A percentile compares a stretch with the other conserved stretches of the same genome.
phyloP scores from a whole-genome alignment of 2,329 filamentous ascomycete genomes.

The Xylariaceae sp. region DNA sequence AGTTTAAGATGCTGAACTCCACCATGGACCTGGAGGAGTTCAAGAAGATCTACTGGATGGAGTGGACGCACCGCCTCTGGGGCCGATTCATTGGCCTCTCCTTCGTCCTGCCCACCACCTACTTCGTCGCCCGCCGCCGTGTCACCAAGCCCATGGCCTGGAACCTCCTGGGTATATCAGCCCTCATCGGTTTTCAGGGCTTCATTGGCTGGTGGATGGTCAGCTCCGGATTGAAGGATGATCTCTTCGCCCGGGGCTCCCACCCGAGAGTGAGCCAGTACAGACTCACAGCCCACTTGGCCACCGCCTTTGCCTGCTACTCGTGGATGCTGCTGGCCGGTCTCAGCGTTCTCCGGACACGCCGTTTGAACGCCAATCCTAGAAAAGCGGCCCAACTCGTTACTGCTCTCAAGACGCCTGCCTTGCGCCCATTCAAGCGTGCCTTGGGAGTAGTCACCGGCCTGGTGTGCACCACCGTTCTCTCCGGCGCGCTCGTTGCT shows the following conservation, averaged over 20 bases:
- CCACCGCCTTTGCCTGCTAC: constrained; percentile 89
- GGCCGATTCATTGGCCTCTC: constrained; percentile 86
- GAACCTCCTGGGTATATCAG: constrained; percentile 78
- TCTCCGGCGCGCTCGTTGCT: constrained; percentile 91
- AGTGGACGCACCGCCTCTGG: constrained; percentile 96
- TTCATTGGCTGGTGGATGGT: constrained; percentile 99
- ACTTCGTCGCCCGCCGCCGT: constrained; percentile 78
- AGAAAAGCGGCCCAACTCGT: constrained; percentile 59
- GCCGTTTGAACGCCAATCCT: constrained; percentile 67
- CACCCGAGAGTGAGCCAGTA: constrained; percentile 95
- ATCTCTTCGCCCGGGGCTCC: constrained; percentile 85
- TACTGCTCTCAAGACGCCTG: constrained; percentile 61
- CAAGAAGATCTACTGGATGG: constrained; percentile 99
- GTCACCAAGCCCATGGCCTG: constrained; percentile 76
- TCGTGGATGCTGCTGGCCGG: constrained; percentile 91
- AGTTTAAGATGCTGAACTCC: constrained; percentile 88
- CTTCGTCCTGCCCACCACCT: constrained; percentile 83
- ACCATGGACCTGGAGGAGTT: constrained; percentile 92
- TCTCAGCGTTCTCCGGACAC: constrained; percentile 76
- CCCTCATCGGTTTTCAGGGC: constrained; percentile 90
- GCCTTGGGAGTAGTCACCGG: constrained; percentile 67
- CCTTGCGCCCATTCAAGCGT: constrained; percentile 70
- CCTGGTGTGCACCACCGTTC: constrained; percentile 83
- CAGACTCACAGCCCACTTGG: constrained; percentile 83
- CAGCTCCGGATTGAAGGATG: constrained; percentile 90